Evolutionary conservation across 2,329 filamentous ascomycete species (phyloP).

Genomic region (Penicillium sp.): DNA sequence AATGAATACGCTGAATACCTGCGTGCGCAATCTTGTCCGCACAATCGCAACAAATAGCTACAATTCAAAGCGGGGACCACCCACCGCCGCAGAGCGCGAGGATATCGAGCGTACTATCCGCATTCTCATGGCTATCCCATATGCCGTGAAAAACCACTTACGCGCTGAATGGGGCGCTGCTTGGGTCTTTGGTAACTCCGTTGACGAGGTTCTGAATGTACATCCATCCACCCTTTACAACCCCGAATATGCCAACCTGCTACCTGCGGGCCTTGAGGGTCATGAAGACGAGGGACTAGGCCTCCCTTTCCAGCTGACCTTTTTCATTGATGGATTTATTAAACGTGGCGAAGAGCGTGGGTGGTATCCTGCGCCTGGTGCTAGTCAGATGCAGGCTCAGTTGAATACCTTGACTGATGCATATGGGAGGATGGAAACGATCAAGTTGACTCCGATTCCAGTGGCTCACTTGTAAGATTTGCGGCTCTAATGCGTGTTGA

Average conservation of each 20-base stretch:
- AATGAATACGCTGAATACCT: constrained; percentile 56
- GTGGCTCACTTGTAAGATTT: constrained; percentile 55
- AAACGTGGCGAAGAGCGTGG: constrained; percentile 53
- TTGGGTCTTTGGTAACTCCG: constrained; percentile 24
- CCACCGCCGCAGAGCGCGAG: constrained; percentile 45
- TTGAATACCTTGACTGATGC: constrained; percentile 56
- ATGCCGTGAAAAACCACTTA: constrained; percentile 63
- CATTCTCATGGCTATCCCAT: constrained; percentile 60
- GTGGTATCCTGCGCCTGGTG: constrained; percentile 60
- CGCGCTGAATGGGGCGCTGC: constrained; percentile 60
- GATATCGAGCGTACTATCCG: constrained; percentile 60
- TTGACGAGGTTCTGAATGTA: constrained; percentile 31
- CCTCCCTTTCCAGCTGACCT: constrained; percentile 58
- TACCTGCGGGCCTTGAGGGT: constrained; percentile 50
- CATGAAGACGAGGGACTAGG: constrained; percentile 59
- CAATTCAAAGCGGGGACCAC: constrained; percentile 26
- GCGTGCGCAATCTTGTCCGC: constrained; percentile 58
- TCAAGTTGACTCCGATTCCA: constrained; percentile 61
- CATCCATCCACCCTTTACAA: constrained; percentile 32
- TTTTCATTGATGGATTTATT: constrained; percentile 60
- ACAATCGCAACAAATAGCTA: constrained; percentile 53
- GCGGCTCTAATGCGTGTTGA: background rate
- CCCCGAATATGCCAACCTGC: constrained; percentile 50
- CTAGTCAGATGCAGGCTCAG: constrained; percentile 57
- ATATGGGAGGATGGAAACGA: constrained; percentile 64